Conservation (phyloP, 176 grass and related monocot genomes). For the Sorghum bicolor region Sorghum_bicolor_NCBIv3 NC_012874.2:2367001-2367500, state of each 20-base stretch:
- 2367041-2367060: slow-evolving; percentile 22
- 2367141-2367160: slow-evolving; percentile 13
- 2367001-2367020: slow-evolving; percentile 39
- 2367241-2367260: too few species aligned
- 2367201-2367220: slow-evolving; percentile 47
- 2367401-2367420: neutral
- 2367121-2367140: slow-evolving; percentile 52
- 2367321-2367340: too few species aligned
- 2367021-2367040: slow-evolving; percentile 31
- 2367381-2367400: too few species aligned
- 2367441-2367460: too few species aligned
- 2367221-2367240: too few species aligned
- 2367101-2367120: slow-evolving; percentile 42
- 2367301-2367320: neutral
- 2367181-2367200: slow-evolving; percentile 24
- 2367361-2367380: too few species aligned
- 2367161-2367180: neutral
- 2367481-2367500: neutral
- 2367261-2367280: too few species aligned
- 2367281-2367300: neutral
- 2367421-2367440: neutral
- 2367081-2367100: slow-evolving; percentile 48
- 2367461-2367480: neutral
- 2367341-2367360: too few species aligned
- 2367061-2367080: slow-evolving; percentile 37